These are phyloP conservation scores for Aspergillus fumigatiaffinis DNA, from an alignment of 2,329 filamentous ascomycete species.

Conservation along the genomic window DNA sequence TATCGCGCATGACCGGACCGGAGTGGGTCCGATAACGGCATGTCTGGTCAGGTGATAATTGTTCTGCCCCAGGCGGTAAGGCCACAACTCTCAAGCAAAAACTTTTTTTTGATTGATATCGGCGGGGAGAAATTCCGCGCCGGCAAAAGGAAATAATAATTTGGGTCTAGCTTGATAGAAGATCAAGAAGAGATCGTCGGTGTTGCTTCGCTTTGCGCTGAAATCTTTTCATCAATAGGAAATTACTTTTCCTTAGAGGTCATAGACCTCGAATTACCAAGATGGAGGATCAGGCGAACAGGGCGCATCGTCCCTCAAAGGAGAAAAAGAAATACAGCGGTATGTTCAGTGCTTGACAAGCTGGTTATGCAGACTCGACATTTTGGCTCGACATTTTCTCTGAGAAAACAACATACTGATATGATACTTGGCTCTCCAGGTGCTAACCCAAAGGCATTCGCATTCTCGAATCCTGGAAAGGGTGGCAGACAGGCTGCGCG, in stretches of 20 bases:
- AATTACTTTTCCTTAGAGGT: slow-evolving; percentile 20
- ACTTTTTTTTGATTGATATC: slow-evolving; percentile 16
- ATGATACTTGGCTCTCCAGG: slow-evolving; percentile 43
- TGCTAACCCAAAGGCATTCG: slow-evolving; percentile 85
- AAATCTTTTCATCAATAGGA: slow-evolving; percentile 11
- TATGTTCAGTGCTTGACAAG: slow-evolving; percentile 33
- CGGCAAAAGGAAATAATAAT: slow-evolving; percentile 30
- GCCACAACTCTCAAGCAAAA: slow-evolving; percentile 1
- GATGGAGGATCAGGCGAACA: slow-evolving; percentile 81
- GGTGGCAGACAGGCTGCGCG: slow-evolving; percentile 64
- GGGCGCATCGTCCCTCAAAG: slow-evolving; percentile 80
- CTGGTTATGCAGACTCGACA: background rate
- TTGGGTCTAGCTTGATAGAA: slow-evolving; percentile 23
- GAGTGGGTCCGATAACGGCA: slow-evolving; percentile 1
- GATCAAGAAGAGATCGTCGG: slow-evolving; percentile 12
- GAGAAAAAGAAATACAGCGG: slow-evolving; percentile 76
- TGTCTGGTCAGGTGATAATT: background rate
- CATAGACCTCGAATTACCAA: slow-evolving; percentile 28
- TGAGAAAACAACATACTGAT: slow-evolving; percentile 5
- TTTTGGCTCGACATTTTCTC: background rate
- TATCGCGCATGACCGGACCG: slow-evolving; percentile 11
- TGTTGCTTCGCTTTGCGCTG: slow-evolving; percentile 9
- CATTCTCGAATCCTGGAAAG: slow-evolving; percentile 75
- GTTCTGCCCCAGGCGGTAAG: slow-evolving; percentile 14
- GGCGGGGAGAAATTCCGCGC: slow-evolving; percentile 22